Conservation (phyloP, 1,139 yeast species). For the Blastobotrys raffinosifermentans region DNA sequence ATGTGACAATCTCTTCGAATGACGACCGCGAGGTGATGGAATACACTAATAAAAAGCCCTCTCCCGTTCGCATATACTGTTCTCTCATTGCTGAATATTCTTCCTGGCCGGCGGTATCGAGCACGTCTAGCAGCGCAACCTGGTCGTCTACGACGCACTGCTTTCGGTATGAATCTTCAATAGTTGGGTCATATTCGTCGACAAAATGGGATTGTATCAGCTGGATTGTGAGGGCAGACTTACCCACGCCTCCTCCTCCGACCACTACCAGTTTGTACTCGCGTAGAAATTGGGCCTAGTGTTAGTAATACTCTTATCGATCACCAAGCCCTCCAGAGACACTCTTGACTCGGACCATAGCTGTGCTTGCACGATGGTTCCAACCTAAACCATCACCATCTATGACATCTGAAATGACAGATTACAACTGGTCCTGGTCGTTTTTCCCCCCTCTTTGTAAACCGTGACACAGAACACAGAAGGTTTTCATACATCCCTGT, state of each 20-base stretch:
- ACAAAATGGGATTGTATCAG: conserved; percentile 60
- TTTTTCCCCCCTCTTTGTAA: too few species aligned
- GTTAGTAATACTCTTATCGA: conserved; percentile 1
- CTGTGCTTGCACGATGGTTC: too few species aligned
- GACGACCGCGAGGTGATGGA: conserved; percentile 85
- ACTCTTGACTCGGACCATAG: too few species aligned
- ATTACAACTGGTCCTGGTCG: too few species aligned
- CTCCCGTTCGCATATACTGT: conserved; percentile 87
- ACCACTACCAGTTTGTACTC: conserved; percentile 85
- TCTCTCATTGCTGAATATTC: conserved; percentile 97
- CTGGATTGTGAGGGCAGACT: conserved; percentile 89
- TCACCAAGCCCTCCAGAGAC: neutral
- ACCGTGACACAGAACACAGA: too few species aligned
- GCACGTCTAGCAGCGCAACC: conserved; percentile 83
- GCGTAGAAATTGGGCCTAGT: conserved; percentile 23
- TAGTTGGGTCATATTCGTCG: conserved; percentile 96
- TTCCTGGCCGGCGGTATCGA: conserved; percentile 98
- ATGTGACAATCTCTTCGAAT: conserved; percentile 70
- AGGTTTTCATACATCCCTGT: too few species aligned
- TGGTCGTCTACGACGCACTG: conserved; percentile 90
- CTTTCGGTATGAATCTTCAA: conserved; percentile 92
- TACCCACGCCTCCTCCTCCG: conserved; percentile 99
- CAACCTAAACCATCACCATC: too few species aligned
- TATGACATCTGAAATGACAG: too few species aligned
- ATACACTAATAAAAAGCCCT: conserved; percentile 84